Conservation (phyloP, 441 rosid genomes). For the Flueggea neowawraea region DNA sequence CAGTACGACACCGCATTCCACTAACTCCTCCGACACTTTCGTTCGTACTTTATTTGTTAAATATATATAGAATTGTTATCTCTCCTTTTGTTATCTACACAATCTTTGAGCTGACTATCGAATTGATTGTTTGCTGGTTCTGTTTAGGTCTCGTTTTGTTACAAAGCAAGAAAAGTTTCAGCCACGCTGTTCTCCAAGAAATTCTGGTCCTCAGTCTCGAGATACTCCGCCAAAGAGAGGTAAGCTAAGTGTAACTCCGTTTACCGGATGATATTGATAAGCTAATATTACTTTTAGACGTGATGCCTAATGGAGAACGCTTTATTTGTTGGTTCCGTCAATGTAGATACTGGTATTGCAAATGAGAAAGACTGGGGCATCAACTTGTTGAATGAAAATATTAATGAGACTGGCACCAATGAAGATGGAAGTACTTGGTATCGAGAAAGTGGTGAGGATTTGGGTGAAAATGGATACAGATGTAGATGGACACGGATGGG, state of each 20-base stretch:
- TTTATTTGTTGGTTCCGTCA: slow-evolving; percentile 10
- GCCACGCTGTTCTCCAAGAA: slow-evolving; percentile 82
- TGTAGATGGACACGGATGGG: slow-evolving; percentile 99
- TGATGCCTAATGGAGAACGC: slow-evolving; percentile 9
- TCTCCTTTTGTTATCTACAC: neutral
- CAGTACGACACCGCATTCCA: slow-evolving; percentile 40
- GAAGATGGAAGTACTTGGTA: slow-evolving; percentile 96
- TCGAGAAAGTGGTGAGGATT: slow-evolving; percentile 87
- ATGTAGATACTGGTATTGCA: slow-evolving; percentile 95
- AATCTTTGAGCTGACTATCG: neutral
- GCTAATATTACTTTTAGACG: too few species aligned
- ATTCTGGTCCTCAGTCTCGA: slow-evolving; percentile 87
- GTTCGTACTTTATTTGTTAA: neutral
- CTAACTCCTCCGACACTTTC: neutral
- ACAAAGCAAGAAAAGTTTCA: slow-evolving; percentile 81
- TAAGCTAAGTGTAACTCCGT: neutral
- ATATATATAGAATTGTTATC: neutral
- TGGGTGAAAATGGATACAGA: slow-evolving; percentile 81
- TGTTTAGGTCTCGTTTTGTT: slow-evolving; percentile 53
- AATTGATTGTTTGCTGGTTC: neutral
- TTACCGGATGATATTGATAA: too few species aligned
- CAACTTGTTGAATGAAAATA: slow-evolving; percentile 70
- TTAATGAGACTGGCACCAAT: slow-evolving; percentile 81
- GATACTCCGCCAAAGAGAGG: slow-evolving; percentile 98
- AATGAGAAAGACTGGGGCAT: slow-evolving; percentile 99